A percentile compares a stretch with the other conserved stretches of the same genome.
Evolutionary conservation across 2,329 filamentous ascomycete species (phyloP).

Genomic region (Thielaviopsis euricoi): DNA sequence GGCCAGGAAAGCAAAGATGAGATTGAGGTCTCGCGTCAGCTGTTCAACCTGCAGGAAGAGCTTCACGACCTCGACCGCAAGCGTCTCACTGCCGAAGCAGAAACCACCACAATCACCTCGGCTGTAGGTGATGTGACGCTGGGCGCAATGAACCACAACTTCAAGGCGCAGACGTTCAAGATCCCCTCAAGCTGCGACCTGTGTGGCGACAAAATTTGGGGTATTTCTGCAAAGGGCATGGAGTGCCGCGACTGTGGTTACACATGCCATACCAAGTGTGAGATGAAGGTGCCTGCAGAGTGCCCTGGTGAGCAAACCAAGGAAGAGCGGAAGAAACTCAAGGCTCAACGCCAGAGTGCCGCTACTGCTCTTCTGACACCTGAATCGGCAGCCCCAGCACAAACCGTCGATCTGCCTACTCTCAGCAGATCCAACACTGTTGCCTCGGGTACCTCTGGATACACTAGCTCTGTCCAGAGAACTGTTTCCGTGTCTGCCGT

Average conservation of each 20-base stretch:
- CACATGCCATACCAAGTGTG: conserved; percentile 95
- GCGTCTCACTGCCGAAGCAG: conserved; percentile 76
- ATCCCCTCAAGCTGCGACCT: conserved; percentile 97
- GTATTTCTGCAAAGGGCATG: conserved; percentile 87
- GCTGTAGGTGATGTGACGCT: conserved; percentile 84
- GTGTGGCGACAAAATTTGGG: conserved; percentile 94
- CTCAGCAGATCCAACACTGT: conserved; percentile 74
- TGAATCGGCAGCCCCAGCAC: conserved; percentile 27
- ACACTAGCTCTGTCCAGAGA: conserved; percentile 60
- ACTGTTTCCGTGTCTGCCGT: conserved; percentile 48
- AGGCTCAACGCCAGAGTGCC: conserved; percentile 65
- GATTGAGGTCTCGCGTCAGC: conserved; percentile 64
- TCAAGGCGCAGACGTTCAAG: conserved; percentile 98
- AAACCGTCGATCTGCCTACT: conserved; percentile 45
- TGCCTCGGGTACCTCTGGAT: conserved; percentile 78
- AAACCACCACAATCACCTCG: conserved; percentile 81
- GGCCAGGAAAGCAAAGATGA: conserved; percentile 83
- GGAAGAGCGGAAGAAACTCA: conserved; percentile 89
- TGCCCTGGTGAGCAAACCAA: conserved; percentile 89
- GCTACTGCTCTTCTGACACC: conserved; percentile 45
- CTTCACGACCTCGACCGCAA: conserved; percentile 73
- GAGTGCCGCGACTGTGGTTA: conserved; percentile 95
- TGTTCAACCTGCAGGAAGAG: conserved; percentile 71
- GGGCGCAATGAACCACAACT: conserved; percentile 88
- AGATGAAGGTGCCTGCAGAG: conserved; percentile 95